phyloP scores from a whole-genome alignment of 495 filamentous ascomycete species.

The Parathielavia hyrcaniae region DNA sequence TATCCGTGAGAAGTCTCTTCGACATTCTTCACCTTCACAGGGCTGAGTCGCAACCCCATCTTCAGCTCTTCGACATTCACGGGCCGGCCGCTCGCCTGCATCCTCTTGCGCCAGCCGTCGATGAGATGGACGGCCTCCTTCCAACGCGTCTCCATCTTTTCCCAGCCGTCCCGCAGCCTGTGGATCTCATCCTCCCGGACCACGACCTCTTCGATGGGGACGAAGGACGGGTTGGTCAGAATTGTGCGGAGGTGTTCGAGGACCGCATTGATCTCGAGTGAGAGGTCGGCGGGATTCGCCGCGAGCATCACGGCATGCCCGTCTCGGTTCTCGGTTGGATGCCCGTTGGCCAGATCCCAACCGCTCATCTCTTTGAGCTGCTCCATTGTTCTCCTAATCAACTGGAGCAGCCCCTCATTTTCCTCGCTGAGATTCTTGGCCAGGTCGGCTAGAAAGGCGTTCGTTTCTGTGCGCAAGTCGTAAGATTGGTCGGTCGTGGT shows the following conservation, averaged over 20 bases:
- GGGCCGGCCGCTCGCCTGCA: constrained; percentile 69
- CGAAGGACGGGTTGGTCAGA: constrained; percentile 91
- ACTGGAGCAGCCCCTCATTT: constrained; percentile 73
- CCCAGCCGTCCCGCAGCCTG: constrained; percentile 73
- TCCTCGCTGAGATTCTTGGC: constrained; percentile 87
- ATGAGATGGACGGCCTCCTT: constrained; percentile 83
- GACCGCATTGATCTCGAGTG: constrained; percentile 62
- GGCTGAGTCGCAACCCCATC: constrained; percentile 63
- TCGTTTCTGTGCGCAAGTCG: constrained; percentile 77
- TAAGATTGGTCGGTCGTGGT: constrained; percentile 57
- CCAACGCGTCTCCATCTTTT: constrained; percentile 87
- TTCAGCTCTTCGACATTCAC: constrained; percentile 78
- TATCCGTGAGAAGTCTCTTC: constrained; percentile 41
- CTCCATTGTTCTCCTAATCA: constrained; percentile 64
- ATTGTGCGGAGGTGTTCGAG: constrained; percentile 74
- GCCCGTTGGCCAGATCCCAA: constrained; percentile 43
- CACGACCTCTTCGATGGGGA: constrained; percentile 89
- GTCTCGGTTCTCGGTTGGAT: constrained; percentile 24
- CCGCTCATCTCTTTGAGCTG: constrained; percentile 73
- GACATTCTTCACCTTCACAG: constrained; percentile 50
- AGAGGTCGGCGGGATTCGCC: constrained; percentile 65
- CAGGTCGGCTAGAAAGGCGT: constrained; percentile 82
- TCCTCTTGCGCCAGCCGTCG: constrained; percentile 83
- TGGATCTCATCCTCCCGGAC: constrained; percentile 84
- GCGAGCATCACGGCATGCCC: constrained; percentile 44